Evolutionary conservation across 306 rosid species (phyloP), one percentile per base, ranked within the genome.

Genomic region (Cicer yamashitae): DNA sequence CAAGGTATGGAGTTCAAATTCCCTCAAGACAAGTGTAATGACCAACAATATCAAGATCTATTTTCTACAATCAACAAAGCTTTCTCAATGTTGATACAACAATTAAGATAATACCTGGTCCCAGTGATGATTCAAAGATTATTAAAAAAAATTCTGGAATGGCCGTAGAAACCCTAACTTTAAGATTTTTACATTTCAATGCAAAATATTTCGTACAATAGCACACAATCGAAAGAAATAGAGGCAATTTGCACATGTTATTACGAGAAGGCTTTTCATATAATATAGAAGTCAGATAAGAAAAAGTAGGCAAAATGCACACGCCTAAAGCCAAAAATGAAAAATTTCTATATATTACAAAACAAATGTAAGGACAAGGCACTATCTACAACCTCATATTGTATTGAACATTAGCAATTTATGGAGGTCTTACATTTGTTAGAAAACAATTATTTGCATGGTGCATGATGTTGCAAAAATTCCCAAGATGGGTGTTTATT

Each of bases 401-500:
- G 17, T 70, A 38, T 37, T 37, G 10, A 40, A 48, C 57, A 40
- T 7, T 34, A 11, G 39, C 69, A 46, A 17, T 44, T 7, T 54
- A 41, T 51, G 58, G 68, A 58, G 73, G 18, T 78, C 67, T 59
- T 40, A 78, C 74, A 46, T 44, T 53, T 20, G 18, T 13, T 0
- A 20, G n/a, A 38, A 39, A 76, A 51, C 18, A 43, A 56, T 82
- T 80, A 83, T 58, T 71, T 47, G 56, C 84, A 71, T 3, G 79
- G 72, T 2, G 86, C 75, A 52, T 82, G 75, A 53, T 84, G 85
- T 39, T 77, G 82, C 41, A 76, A 59, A 81, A 86, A 77, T 68
- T 94, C 73, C 97, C 97, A 94, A 73, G 71, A 63, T 63, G 88
- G 74, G 61, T 20, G 57, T 25, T 51, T 43, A 15, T 56, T 57